Percentiles rank a stretch among this genome's conserved stretches.
phyloP scores from a whole-genome alignment of 306 rosid genomes.

The Mucuna pruriens region DNA sequence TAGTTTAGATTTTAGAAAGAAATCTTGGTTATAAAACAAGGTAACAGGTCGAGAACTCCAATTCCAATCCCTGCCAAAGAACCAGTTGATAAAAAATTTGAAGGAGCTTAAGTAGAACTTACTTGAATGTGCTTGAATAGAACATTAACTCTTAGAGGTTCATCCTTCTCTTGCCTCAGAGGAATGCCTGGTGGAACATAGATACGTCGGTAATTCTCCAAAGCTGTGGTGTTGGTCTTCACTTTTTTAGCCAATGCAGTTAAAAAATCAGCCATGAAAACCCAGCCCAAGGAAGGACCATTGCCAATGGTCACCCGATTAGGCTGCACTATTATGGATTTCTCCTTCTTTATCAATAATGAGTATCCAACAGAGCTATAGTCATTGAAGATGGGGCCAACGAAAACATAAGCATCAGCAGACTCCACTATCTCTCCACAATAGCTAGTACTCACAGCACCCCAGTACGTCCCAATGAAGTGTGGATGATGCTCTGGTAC shows the following conservation, averaged over 20 bases:
- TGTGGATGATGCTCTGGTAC: slow-evolving; percentile 76
- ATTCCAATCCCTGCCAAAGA: slow-evolving; percentile 2
- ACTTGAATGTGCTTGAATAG: slow-evolving; percentile 79
- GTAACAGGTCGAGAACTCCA: not conserved
- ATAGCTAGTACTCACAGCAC: slow-evolving; percentile 76
- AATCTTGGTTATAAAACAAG: not conserved
- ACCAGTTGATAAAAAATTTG: not conserved
- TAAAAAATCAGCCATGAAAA: slow-evolving; percentile 86
- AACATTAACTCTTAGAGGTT: slow-evolving; percentile 78
- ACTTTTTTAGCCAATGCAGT: slow-evolving; percentile 71
- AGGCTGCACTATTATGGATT: slow-evolving; percentile 67
- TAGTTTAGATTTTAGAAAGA: not conserved
- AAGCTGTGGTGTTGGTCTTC: slow-evolving; percentile 62
- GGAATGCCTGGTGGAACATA: slow-evolving; percentile 75
- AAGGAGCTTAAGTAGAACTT: slow-evolving; percentile 8
- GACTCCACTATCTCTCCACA: slow-evolving; percentile 91
- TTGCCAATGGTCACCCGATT: slow-evolving; percentile 77
- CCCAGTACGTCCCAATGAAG: slow-evolving; percentile 82
- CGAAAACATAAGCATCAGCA: slow-evolving; percentile 86
- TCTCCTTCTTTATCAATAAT: slow-evolving; percentile 74
- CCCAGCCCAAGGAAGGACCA: slow-evolving; percentile 89
- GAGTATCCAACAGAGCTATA: slow-evolving; percentile 96
- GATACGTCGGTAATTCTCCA: slow-evolving; percentile 75
- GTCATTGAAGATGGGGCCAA: slow-evolving; percentile 88
- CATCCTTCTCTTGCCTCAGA: slow-evolving; percentile 56